These are phyloP conservation scores for Metschnikowia kofuensis DNA, from an alignment of 805 yeast species.

Conservation along the genomic window DNA sequence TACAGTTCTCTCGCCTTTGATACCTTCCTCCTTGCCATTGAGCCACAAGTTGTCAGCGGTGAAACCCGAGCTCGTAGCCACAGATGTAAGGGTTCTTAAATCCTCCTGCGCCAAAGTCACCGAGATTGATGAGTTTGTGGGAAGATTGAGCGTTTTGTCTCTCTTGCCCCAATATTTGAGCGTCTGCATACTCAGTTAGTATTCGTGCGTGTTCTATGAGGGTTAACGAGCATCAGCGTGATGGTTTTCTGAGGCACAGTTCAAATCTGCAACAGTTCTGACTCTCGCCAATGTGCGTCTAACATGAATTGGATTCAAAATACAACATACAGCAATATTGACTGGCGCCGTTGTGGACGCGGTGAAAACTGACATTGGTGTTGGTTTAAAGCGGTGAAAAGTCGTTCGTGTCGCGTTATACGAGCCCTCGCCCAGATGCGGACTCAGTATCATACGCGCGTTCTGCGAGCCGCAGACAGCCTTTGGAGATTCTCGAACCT, in stretches of 20 bases:
- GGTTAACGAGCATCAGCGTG: background rate
- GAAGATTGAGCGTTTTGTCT: constrained; percentile 81
- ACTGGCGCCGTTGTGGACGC: constrained; percentile 96
- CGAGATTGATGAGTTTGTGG: constrained; percentile 94
- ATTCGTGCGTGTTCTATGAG: background rate
- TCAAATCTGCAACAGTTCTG: too few species aligned
- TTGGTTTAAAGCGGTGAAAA: background rate
- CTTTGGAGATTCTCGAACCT: background rate
- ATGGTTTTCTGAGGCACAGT: too few species aligned
- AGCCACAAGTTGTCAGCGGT: constrained; percentile 71
- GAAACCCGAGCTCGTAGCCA: constrained; percentile 59
- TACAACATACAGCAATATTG: constrained; percentile 79
- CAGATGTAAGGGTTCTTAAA: constrained; percentile 88
- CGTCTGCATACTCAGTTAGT: constrained; percentile 44
- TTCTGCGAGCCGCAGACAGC: background rate
- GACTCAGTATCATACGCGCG: background rate
- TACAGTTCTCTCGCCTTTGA: constrained; percentile 59
- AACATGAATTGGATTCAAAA: too few species aligned
- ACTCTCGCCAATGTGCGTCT: background rate
- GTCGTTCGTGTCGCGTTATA: constrained; percentile 5
- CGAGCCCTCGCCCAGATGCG: background rate
- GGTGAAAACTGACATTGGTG: constrained; percentile 50
- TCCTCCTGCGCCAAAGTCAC: constrained; percentile 92
- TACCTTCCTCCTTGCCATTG: constrained; percentile 78
- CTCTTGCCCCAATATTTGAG: constrained; percentile 99